phyloP scores from a whole-genome alignment of 805 yeast genomes.

The Brettanomyces naardenensis region DNA sequence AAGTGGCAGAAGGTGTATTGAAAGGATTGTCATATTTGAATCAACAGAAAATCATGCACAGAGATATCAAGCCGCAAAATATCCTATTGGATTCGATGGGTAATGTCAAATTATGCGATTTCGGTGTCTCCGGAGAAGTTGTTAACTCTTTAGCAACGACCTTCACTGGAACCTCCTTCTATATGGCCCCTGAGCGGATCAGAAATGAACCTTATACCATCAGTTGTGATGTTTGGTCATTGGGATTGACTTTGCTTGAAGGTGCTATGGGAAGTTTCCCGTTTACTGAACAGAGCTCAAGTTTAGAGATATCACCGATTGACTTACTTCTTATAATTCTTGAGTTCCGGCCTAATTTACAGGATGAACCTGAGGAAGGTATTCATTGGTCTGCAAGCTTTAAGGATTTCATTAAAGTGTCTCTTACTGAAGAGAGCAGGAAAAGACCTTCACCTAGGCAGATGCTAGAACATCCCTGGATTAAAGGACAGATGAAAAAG shows the following conservation, averaged over 20 bases:
- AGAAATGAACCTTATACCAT: constrained; percentile 94
- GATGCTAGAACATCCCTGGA: constrained; percentile 93
- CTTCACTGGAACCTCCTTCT: constrained; percentile 93
- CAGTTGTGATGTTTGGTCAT: constrained; percentile 93
- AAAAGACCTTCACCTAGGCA: constrained; percentile 90
- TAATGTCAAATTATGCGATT: constrained; percentile 88
- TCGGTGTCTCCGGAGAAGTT: constrained; percentile 96
- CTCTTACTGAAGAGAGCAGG: constrained; percentile 70
- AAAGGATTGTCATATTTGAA: constrained; percentile 83
- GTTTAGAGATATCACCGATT: constrained; percentile 63
- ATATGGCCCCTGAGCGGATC: constrained; percentile 98
- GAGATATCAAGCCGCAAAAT: constrained; percentile 95
- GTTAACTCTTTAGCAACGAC: constrained; percentile 94
- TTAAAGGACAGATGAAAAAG: constrained; percentile 63
- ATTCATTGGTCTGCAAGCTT: constrained; percentile 79
- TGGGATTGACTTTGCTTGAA: constrained; percentile 86
- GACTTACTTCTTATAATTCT: constrained; percentile 78
- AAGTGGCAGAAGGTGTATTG: constrained; percentile 79
- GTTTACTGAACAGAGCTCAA: constrained; percentile 19
- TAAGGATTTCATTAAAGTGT: constrained; percentile 71
- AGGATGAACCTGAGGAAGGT: constrained; percentile 68
- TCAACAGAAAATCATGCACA: constrained; percentile 79
- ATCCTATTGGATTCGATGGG: constrained; percentile 71
- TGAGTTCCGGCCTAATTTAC: constrained; percentile 71
- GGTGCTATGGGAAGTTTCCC: constrained; percentile 94